phyloP scores from a whole-genome alignment of 1,284 basidiomycete genomes.

The Lentinus polychrous region DNA sequence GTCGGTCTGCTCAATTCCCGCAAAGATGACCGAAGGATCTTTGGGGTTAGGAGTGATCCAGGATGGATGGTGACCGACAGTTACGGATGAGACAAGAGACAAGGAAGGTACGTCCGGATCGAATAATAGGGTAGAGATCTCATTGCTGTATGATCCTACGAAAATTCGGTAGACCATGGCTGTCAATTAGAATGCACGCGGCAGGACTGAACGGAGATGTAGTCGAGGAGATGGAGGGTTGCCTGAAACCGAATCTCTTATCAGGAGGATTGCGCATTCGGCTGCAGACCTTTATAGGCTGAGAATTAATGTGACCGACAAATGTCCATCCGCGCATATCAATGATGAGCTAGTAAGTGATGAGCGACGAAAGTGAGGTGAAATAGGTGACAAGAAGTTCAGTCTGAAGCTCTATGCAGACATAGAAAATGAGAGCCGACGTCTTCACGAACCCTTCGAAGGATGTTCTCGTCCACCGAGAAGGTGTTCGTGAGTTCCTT shows the following conservation, averaged over 20 bases:
- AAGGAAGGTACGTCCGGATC: slow-evolving; percentile 33
- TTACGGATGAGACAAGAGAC: slow-evolving; percentile 34
- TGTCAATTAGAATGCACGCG: neutral
- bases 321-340: slow-evolving; percentile 20
- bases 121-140: slow-evolving; percentile 44
- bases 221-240: neutral
- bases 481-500: neutral
- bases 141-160: slow-evolving; percentile 57
- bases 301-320: slow-evolving; percentile 15
- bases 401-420: slow-evolving; percentile 1
- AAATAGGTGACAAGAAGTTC: too few species aligned
- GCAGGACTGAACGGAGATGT: neutral
- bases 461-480: slow-evolving; percentile 3
- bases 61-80: slow-evolving; percentile 58
- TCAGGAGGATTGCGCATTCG: slow-evolving; percentile 2
- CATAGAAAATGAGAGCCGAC: slow-evolving; percentile 3
- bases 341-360: slow-evolving; percentile 14
- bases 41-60: slow-evolving; percentile 59
- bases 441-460: neutral
- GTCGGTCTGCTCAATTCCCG: slow-evolving; percentile 50
- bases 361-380: too few species aligned
- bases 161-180: slow-evolving; percentile 41
- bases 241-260: neutral
- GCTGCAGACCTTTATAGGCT: slow-evolving; percentile 16
- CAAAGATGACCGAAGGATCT: slow-evolving; percentile 44